phyloP scores from a whole-genome alignment of 2,329 filamentous ascomycete species.

The Leptographium procerum region DNA sequence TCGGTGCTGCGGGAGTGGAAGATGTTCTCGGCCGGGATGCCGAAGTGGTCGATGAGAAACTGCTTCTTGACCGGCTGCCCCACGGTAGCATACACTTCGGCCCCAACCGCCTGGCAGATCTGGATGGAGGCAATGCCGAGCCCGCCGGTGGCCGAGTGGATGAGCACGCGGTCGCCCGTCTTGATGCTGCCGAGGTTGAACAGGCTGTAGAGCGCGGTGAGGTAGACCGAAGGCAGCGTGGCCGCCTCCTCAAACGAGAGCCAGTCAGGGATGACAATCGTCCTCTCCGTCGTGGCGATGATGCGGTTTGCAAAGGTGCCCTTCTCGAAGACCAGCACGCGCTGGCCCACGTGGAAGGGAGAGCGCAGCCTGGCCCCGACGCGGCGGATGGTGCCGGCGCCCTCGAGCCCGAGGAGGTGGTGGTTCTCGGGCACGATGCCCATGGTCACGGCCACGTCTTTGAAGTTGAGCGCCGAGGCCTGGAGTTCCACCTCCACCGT shows the following conservation, averaged over 20 bases:
- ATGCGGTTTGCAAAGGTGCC: background rate
- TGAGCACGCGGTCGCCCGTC: conserved; percentile 26
- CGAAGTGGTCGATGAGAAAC: conserved; percentile 17
- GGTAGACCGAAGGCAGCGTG: conserved; percentile 27
- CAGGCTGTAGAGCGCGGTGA: conserved; percentile 29
- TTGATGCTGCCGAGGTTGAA: conserved; percentile 25
- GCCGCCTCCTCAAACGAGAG: conserved; percentile 13
- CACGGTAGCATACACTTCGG: conserved; percentile 13
- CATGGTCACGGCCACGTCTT: too few relatives aligned
- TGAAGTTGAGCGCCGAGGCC: too few relatives aligned
- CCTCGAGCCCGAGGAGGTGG: too few relatives aligned
- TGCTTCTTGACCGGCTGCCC: conserved; percentile 15
- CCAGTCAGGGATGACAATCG: too few relatives aligned
- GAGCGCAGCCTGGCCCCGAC: too few relatives aligned
- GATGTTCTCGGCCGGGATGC: conserved; percentile 18
- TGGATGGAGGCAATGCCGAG: conserved; percentile 29
- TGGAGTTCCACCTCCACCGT: too few relatives aligned
- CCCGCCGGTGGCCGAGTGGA: conserved; percentile 27
- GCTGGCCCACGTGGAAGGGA: too few relatives aligned
- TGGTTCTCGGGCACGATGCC: too few relatives aligned
- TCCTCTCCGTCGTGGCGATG: too few relatives aligned
- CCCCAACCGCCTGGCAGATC: conserved; percentile 18
- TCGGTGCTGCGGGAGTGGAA: conserved; percentile 18
- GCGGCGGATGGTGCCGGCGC: too few relatives aligned
- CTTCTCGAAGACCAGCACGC: too few relatives aligned